Conservation (phyloP, 1,284 basidiomycete genomes). For the Peniophora sp. region DNA sequence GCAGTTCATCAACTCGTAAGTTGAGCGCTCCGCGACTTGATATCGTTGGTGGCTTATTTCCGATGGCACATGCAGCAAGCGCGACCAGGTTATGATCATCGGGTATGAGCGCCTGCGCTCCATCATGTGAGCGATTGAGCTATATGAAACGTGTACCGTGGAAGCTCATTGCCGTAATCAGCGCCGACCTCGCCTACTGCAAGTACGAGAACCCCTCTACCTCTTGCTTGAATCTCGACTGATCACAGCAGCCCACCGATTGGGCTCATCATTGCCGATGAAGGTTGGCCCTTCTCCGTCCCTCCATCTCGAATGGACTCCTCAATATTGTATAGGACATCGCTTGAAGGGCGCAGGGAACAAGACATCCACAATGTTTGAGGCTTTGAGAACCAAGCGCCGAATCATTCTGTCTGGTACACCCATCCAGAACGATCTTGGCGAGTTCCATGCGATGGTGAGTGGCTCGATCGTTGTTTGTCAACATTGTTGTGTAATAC, state of each 20-base stretch:
- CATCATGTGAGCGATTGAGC: constrained; percentile 49
- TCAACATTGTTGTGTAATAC: not conserved
- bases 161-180: constrained; percentile 18
- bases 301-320: too few relatives aligned
- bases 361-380: constrained; percentile 89
- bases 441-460: constrained; percentile 96
- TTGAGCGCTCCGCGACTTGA: too few relatives aligned
- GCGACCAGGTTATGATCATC: constrained; percentile 85
- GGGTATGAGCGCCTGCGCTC: constrained; percentile 90
- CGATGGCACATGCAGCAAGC: constrained; percentile 36
- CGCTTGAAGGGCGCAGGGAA: constrained; percentile 88
- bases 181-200: constrained; percentile 56
- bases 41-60: constrained; percentile 1
- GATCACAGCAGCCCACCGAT: constrained; percentile 63
- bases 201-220: constrained; percentile 33
- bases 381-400: constrained; percentile 65
- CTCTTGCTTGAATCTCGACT: not conserved
- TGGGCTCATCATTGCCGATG: constrained; percentile 92
- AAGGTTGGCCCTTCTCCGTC: constrained; percentile 59
- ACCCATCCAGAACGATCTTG: constrained; percentile 93
- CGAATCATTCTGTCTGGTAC: constrained; percentile 92
- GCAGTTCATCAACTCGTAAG: constrained; percentile 70
- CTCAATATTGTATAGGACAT: constrained; percentile 78
- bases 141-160: not conserved
- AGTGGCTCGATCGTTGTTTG: constrained; percentile 10